These are phyloP conservation scores for Davidsoniella virescens DNA, from an alignment of 2,329 filamentous ascomycete genomes.

Conservation along the genomic window DNA sequence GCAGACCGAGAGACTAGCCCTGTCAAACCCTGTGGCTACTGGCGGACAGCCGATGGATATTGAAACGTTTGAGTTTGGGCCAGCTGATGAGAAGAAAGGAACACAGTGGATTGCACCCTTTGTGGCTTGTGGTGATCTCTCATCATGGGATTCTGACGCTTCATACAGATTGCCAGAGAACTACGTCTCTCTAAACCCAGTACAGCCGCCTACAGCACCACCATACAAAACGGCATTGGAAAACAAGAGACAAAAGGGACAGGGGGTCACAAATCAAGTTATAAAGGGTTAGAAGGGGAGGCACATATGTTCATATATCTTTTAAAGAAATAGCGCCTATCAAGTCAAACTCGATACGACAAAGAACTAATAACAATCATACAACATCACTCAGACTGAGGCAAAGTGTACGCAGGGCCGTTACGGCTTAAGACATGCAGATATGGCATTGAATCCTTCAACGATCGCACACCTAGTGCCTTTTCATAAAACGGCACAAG, in stretches of 20 bases:
- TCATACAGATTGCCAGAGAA: constrained; percentile 80
- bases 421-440: constrained; percentile 1
- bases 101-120: constrained; percentile 82
- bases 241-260: constrained; percentile 51
- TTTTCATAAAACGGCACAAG: constrained; percentile 30
- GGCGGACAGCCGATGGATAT: constrained; percentile 7
- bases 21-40: constrained; percentile 4
- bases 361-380: too few species aligned
- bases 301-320: not conserved
- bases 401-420: constrained; percentile 3
- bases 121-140: constrained; percentile 90
- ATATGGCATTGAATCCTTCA: constrained; percentile 20
- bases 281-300: constrained; percentile 17
- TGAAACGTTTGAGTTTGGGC: constrained; percentile 17
- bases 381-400: not conserved
- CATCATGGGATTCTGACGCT: constrained; percentile 87
- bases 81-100: constrained; percentile 18
- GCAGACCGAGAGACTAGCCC: constrained; percentile 27
- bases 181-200: constrained; percentile 72
- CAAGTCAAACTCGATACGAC: too few species aligned
- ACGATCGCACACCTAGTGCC: constrained; percentile 29
- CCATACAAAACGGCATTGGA: constrained; percentile 88
- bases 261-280: constrained; percentile 56
- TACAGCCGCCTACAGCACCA: constrained; percentile 89
- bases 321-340: not conserved